Percentiles rank a stretch among this genome's conserved stretches.
Conservation (phyloP, 257 asterid genomes). For the Echites panduratus region DNA sequence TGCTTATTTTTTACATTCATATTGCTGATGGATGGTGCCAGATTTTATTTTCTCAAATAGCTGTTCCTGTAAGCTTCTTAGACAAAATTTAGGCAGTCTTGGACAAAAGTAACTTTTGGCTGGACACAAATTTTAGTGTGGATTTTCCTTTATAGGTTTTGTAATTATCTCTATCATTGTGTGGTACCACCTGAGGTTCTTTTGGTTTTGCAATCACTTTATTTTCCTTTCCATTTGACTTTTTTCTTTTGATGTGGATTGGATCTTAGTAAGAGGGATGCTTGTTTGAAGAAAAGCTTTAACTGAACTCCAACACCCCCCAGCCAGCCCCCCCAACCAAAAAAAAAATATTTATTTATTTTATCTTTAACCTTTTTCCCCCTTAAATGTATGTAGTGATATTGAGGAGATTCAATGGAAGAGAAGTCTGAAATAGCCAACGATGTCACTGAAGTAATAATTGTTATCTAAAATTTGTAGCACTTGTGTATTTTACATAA, state of each 20-base stretch:
- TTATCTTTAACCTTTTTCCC: neutral
- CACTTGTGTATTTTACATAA: neutral
- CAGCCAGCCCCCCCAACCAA: too few species aligned
- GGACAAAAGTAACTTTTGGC: neutral
- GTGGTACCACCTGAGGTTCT: neutral
- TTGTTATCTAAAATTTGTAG: neutral
- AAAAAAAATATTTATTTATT: too few species aligned
- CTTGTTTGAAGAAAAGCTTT: neutral
- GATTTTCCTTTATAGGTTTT: neutral
- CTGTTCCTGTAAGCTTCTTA: neutral
- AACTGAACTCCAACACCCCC: neutral
- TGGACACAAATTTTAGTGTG: neutral
- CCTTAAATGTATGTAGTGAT: constrained; percentile 12
- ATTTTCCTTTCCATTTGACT: too few species aligned
- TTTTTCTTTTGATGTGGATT: neutral
- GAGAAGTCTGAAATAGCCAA: constrained; percentile 27
- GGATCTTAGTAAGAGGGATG: neutral
- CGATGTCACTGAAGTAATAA: constrained; percentile 34
- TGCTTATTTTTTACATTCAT: neutral
- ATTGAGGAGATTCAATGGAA: constrained; percentile 20
- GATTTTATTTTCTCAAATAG: neutral
- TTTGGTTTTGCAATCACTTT: neutral
- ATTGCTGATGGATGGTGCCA: neutral
- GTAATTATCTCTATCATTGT: neutral
- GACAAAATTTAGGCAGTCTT: neutral